Base-by-base conservation (phyloP, 768 basidiomycete genomes). In the Podaxis mareebaensis region DNA sequence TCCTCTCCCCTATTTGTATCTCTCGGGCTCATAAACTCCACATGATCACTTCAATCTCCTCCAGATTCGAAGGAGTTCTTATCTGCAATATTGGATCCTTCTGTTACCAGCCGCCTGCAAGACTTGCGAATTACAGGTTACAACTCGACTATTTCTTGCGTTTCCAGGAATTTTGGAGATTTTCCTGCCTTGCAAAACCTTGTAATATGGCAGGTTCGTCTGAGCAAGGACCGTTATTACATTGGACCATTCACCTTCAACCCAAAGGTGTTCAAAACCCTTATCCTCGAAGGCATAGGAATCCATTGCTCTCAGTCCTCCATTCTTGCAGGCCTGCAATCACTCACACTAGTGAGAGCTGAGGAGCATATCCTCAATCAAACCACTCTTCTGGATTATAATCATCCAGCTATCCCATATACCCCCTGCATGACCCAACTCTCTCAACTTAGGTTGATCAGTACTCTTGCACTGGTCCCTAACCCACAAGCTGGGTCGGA, bases 141-240 rank as follows among this genome's bases (percentile, higher is more conserved):
- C 8, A 51, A 60, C 24, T 5, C 2, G 10, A 52, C 49, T 7
- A 26, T 60, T 4, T 60, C 49, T 52, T n/a, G 30, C 20, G 22
- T 60, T 15, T 20, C 36, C 30, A n/a, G 26, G 15, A 15, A 49
- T 22, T 49, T 51, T 24, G 11, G 7, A 3, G 33, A 39, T 38
- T 60, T 60, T 40, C 58, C 58, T 1, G 15, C n/a, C 49, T 51
- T 60, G 48, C 48, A 60, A 49, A 60, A 38, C 30, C 58, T 60
- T 17, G 49, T 60, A 22, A 22, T 60, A 22, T 33, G 49, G 22
- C 48, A 60, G 49, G 46, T 49, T 17, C 36, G 52, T 13, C 36
- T 49, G 11, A 17, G 38, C 20, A 33, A 60, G 17, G 49, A 60
- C 7, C 20, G 39, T 49, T 12, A 51, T 28, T 60, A 51, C 39